Percentiles rank a stretch among this genome's conserved stretches.
Evolutionary conservation across 2,329 filamentous ascomycete species (phyloP).

Genomic region (Colletotrichum abscissum): DNA sequence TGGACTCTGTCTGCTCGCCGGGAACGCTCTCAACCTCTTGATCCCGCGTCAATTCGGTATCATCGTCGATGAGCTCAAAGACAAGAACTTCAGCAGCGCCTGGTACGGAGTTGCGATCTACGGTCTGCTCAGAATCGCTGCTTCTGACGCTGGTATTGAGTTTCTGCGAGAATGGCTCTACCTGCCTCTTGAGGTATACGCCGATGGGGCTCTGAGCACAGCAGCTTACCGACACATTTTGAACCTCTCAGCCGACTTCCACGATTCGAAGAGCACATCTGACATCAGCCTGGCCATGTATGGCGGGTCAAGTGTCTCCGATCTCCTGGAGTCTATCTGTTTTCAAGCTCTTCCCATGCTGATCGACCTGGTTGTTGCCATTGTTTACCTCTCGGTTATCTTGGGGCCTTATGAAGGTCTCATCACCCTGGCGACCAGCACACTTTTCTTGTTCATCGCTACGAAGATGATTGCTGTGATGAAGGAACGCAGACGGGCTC

Average conservation of each 20-base stretch:
- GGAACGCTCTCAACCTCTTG: conserved; percentile 80
- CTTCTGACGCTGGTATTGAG: conserved; percentile 66
- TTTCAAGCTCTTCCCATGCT: conserved; percentile 70
- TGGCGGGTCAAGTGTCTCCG: conserved; percentile 64
- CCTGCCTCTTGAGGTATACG: conserved; percentile 69
- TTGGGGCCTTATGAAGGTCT: conserved; percentile 72
- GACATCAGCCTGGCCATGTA: conserved; percentile 69
- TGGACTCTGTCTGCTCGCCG: conserved; percentile 73
- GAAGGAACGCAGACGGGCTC: conserved; percentile 60
- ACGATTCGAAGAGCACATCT: conserved; percentile 69
- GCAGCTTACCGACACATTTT: conserved; percentile 70
- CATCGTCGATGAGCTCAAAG: conserved; percentile 75
- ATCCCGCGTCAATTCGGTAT: conserved; percentile 85
- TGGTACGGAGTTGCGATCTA: conserved; percentile 66
- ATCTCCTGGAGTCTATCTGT: conserved; percentile 67
- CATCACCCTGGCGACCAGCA: conserved; percentile 68
- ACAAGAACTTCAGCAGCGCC: conserved; percentile 43
- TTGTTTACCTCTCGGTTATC: conserved; percentile 68
- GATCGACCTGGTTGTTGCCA: conserved; percentile 68
- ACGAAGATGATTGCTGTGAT: conserved; percentile 62
- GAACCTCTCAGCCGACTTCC: conserved; percentile 70
- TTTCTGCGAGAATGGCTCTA: conserved; percentile 67
- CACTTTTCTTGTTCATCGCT: conserved; percentile 66
- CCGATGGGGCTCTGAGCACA: conserved; percentile 62
- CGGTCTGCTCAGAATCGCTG: conserved; percentile 60